Base-by-base conservation (phyloP, 108 stramenopile species). In the Seminavis robusta region DNA sequence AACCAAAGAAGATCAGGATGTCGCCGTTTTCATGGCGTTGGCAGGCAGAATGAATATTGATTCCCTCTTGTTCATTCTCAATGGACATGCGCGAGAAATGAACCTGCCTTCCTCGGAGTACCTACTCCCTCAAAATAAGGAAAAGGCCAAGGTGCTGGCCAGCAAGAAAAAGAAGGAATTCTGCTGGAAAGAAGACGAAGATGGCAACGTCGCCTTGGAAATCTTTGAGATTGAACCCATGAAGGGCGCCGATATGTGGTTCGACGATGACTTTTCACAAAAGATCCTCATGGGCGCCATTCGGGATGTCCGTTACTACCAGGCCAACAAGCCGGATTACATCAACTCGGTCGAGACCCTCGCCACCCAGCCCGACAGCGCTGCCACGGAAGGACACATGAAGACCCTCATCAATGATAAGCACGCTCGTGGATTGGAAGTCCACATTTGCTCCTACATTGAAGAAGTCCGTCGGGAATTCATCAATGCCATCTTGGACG, bases 1-100 rank as follows among this genome's bases (percentile, higher is more conserved):
- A 2, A 56, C 55, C 36, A 59, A 59, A 42, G 58, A 67, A 50
- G 66, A 67, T 46, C 50, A 67, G 37, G 66, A 67, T 53, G 66
- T 67, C 17, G 66, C 66, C 2, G 58, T 67, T 19, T 67, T 67
- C 46, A 51, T 67, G 57, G 51, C 13, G 1, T 17, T 67, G 3
- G 43, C 45, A 15, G 32, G 59, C 4, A 37, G 55, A 19, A 43
- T 67, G 66, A 32, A 29, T 19, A 31, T 67, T 13, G 24, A 43
- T 15, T 59, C 58, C 37, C 26, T 59, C 23, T 24, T 67, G 48
- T 41, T 43, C 34, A n/a, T 67, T 17, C 31, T 67, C n/a, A 49
- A 69, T 26, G 68, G 59, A 13, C 68, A 69, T 48, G 68, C 61
- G 1, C 41, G 57, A 16, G 25, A 43, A 11, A 25, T 48, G 15